Evolutionary conservation across 495 filamentous ascomycete genomes (phyloP).

Genomic region (Sporormia fimetaria): DNA sequence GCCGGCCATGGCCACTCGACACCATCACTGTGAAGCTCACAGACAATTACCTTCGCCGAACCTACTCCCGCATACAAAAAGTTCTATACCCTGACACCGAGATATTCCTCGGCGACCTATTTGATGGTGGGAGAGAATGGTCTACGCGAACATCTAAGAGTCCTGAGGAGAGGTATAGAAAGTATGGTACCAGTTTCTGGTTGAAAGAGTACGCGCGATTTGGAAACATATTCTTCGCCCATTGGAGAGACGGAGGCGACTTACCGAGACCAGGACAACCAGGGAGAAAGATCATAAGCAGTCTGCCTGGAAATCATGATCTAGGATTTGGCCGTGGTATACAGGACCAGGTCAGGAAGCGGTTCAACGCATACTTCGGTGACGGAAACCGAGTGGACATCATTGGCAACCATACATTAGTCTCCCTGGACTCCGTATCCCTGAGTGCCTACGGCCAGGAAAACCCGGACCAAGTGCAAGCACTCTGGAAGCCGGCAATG

Average conservation of each 20-base stretch:
- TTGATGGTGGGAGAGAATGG: slow-evolving; percentile 97
- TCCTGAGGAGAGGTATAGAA: slow-evolving; percentile 58
- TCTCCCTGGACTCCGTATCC: slow-evolving; percentile 80
- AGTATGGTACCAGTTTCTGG: slow-evolving; percentile 71
- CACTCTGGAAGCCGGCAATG: slow-evolving; percentile 62
- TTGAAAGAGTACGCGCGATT: slow-evolving; percentile 72
- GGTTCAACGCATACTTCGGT: slow-evolving; percentile 85
- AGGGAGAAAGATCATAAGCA: slow-evolving; percentile 59
- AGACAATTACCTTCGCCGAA: slow-evolving; percentile 76
- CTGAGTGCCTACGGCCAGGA: slow-evolving; percentile 58
- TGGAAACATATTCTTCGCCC: slow-evolving; percentile 60
- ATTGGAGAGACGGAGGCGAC: slow-evolving; percentile 30
- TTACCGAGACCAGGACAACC: slow-evolving; percentile 20
- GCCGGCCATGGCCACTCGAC: slow-evolving; percentile 78
- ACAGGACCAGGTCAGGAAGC: slow-evolving; percentile 60
- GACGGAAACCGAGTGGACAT: slow-evolving; percentile 77
- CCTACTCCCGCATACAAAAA: slow-evolving; percentile 59
- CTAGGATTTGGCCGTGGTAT: slow-evolving; percentile 85
- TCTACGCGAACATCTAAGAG: slow-evolving; percentile 54
- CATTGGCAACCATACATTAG: slow-evolving; percentile 89
- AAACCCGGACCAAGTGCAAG: slow-evolving; percentile 31
- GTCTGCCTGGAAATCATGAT: slow-evolving; percentile 91
- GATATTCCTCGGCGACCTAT: slow-evolving; percentile 87
- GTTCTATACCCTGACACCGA: slow-evolving; percentile 67
- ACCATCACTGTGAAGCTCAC: slow-evolving; percentile 69